A percentile compares a stretch with the other conserved stretches of the same genome.
Evolutionary conservation across 2,329 filamentous ascomycete species (phyloP).

Genomic region (Clonostachys rosea): DNA sequence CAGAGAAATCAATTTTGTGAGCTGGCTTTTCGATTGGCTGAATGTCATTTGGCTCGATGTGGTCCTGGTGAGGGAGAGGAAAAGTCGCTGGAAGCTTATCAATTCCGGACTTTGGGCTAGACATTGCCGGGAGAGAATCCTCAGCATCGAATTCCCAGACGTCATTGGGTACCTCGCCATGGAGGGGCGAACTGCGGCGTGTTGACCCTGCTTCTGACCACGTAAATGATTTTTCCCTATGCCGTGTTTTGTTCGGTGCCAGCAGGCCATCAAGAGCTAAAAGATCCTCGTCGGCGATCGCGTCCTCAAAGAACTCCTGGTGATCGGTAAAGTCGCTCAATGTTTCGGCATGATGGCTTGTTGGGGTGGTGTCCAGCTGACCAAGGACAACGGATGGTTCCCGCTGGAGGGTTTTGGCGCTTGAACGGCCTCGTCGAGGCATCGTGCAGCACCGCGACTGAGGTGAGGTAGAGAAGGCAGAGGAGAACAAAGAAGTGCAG

Average conservation of each 20-base stretch:
- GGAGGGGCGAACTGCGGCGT: slow-evolving; percentile 20
- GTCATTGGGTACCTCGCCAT: slow-evolving; percentile 3
- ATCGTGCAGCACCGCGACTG: background rate
- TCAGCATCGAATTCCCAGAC: slow-evolving; percentile 8
- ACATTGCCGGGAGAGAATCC: slow-evolving; percentile 2
- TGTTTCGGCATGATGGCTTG: slow-evolving; percentile 12
- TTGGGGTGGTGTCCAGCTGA: slow-evolving; percentile 25
- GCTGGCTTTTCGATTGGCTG: background rate
- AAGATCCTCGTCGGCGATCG: slow-evolving; percentile 15
- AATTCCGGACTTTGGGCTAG: slow-evolving; percentile 2
- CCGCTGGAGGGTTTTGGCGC: slow-evolving; percentile 2
- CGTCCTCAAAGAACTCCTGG: slow-evolving; percentile 11
- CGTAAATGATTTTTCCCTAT: slow-evolving; percentile 6
- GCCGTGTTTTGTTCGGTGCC: background rate
- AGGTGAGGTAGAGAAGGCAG: background rate
- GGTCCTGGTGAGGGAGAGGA: background rate
- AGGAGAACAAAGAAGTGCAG: too few relatives aligned
- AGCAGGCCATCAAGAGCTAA: slow-evolving; percentile 11
- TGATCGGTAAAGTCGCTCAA: too few relatives aligned
- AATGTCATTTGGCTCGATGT: background rate
- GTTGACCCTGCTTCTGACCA: slow-evolving; percentile 22
- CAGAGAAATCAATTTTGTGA: slow-evolving; percentile 11
- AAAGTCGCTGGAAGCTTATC: slow-evolving; percentile 1
- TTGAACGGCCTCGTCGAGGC: slow-evolving; percentile 3
- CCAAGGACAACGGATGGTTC: slow-evolving; percentile 13